Base-by-base conservation (phyloP, 2,329 filamentous ascomycete genomes). In the Cercospora sp. region DNA sequence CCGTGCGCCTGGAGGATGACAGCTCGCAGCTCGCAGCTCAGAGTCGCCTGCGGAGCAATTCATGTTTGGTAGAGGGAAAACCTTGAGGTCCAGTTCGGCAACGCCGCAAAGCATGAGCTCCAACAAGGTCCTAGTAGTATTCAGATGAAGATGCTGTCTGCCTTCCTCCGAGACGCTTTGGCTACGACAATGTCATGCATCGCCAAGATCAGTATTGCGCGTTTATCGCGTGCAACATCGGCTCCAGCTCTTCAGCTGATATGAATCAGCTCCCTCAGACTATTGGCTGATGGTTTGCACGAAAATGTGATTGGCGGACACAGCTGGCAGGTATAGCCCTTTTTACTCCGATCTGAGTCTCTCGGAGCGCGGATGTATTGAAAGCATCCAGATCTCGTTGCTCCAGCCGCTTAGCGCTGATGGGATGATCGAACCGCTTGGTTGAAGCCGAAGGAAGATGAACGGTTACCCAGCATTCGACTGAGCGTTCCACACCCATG, bases 1-100 rank as follows among this genome's bases (percentile, higher is more conserved):
- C 68, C 67, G 68, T 69, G 71, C 36, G 36, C 36, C 36, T 42
- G 36, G 36, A 42, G 16, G 36, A 42, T 42, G 36, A 42, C 70
- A 69, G 62, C 39, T 13, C 23, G 18, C 45, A 69, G 62, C 39
- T 12, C 20, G n/a, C 28, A 18, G 18, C 26, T 23, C 18, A 58
- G 20, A 20, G 48, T 63, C 9, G 64, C 62, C 48, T 36, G 23
- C 31, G 42, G 30, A 33, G 28, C 45, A 36, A 18, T 48, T 53
- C 13, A 45, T 30, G 18, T 57, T 36, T 36, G 61, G 61, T 58
- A 57, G 62, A 23, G 12, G 51, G 39, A 33, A 58, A 64, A 64
- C 31, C 30, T 64, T 64, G 62, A 58, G 62, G 10, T 26, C 48
- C 61, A 36, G 28, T 31, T 63, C 45, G 48, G 61, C 45, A 18